phyloP scores from a whole-genome alignment of 2,329 filamentous ascomycete species.

The Venturia effusa region DNA sequence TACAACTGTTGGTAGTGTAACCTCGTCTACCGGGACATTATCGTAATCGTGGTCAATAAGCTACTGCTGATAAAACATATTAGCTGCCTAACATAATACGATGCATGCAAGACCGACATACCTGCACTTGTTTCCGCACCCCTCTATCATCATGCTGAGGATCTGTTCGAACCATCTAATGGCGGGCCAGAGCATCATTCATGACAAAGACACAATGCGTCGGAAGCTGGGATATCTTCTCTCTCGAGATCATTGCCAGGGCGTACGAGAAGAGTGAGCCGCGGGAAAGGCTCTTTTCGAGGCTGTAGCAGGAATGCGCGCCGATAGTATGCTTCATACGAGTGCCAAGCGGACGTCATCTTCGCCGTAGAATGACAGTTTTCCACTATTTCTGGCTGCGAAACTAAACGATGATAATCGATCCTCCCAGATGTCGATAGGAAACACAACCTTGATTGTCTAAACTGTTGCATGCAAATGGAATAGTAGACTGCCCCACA shows the following conservation, averaged over 20 bases:
- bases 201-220: neutral
- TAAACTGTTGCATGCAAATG: conserved; percentile 26
- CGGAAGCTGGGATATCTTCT: neutral
- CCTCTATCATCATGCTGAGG: neutral
- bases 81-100: neutral
- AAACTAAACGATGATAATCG: conserved; percentile 51
- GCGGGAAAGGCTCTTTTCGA: neutral
- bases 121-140: neutral
- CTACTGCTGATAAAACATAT: neutral
- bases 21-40: too few relatives aligned
- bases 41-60: neutral
- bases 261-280: neutral
- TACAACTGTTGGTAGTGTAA: too few relatives aligned
- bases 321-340: neutral
- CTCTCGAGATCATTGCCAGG: neutral
- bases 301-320: neutral
- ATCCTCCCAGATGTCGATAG: conserved; percentile 38
- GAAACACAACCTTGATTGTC: conserved; percentile 53
- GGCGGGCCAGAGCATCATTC: neutral
- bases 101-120: neutral
- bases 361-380: conserved; percentile 50
- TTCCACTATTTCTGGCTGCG: conserved; percentile 44
- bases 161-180: neutral
- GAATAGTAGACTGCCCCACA: neutral
- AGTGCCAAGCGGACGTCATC: conserved; percentile 39